Evolutionary conservation across 192 early-diverging fungal genomes (phyloP), one percentile per base, ranked within the genome.

Genomic region (Powellomyces hirtus): DNA sequence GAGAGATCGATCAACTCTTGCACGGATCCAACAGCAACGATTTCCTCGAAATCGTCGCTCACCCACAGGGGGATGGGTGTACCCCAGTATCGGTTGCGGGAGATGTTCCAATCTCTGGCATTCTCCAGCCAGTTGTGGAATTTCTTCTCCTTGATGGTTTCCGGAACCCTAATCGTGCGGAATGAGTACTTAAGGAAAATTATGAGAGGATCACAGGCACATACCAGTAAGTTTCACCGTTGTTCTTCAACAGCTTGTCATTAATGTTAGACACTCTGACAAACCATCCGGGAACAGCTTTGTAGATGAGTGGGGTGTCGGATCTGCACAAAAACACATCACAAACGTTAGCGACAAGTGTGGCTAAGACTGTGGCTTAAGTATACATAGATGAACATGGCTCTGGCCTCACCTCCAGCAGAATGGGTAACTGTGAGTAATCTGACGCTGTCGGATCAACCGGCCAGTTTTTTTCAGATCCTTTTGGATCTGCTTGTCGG

Each of bases 41-140:
- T 79, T 64, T 97, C 95, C 62, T 89, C 77, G 51, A 86, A 88
- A 75, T 99, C 97, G 8, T 94, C 96, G 74, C 89, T 94, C 67
- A 87, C 89, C 97, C 97, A 99, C 45, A 99, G 77, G 30, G 97
- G 97, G 56, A 99, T 96, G 51, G 97, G 97, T n/a, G 97, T 99
- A 68, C 97, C 97, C 97, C 97, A 99, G 86, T 92, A 99, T 63
- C 97, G 89, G 76, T 91, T 94, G 69, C 97, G 92, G 33, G 96
- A 98, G 59, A 99, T 85, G 68, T 94, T 94, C 97, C 97, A 99
- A 81, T 99, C 97, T 52, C 94, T 90, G 13, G 94, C 93, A 58
- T 90, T 89, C 42, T 82, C 90, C 69, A 98, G 87, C 97, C 97
- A 99, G 86, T 97, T 96, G 59, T 86, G 90, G 75, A 99, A 99